A percentile compares a stretch with the other conserved stretches of the same genome.
phyloP scores from a whole-genome alignment of 257 asterid genomes.

The Solanum stenotomum region DNA sequence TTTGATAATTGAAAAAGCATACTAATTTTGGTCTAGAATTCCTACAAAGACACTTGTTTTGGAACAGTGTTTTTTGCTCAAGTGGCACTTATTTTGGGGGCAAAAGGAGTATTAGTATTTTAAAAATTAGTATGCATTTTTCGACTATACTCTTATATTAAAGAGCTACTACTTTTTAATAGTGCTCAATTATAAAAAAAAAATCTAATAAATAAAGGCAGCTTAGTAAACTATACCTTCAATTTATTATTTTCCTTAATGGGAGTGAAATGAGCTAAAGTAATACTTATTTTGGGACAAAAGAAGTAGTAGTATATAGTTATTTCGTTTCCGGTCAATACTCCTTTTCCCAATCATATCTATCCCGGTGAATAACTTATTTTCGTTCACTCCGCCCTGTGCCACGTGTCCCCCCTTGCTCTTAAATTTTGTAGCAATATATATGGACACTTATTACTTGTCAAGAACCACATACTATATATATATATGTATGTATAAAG shows the following conservation, averaged over 20 bases:
- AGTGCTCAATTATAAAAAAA: not conserved
- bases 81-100: not conserved
- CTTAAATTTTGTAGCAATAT: conserved; percentile 11
- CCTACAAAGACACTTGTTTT: not conserved
- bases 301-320: not conserved
- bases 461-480: not conserved
- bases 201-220: not conserved
- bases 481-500: no score
- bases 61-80: not conserved
- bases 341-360: conserved; percentile 26
- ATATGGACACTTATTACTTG: conserved; percentile 13
- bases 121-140: not conserved
- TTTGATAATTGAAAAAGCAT: not conserved
- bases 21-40: not conserved
- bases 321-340: not conserved
- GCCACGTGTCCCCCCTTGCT: conserved; percentile 32
- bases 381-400: conserved; percentile 45
- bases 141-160: not conserved
- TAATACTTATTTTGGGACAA: no score
- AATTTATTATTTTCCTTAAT: no score
- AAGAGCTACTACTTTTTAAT: not conserved
- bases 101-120: no score
- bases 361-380: conserved; percentile 41
- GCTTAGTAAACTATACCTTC: not conserved
- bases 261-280: not conserved